phyloP scores from a whole-genome alignment of 2,329 filamentous ascomycete species.

The Drechslera avenae region DNA sequence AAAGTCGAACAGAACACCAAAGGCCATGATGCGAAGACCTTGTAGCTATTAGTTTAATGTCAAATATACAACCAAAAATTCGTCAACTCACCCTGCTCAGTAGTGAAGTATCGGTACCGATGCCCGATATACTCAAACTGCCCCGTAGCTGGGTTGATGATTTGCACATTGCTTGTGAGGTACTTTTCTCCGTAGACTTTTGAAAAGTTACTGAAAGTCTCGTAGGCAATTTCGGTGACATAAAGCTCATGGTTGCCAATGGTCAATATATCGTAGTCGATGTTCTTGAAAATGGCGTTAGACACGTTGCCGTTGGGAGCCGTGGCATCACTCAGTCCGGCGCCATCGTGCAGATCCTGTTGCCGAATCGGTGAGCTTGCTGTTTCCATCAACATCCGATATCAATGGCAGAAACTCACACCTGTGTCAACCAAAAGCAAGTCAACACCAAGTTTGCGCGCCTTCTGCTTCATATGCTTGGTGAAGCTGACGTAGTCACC shows the following conservation, averaged over 20 bases:
- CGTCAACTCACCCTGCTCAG: conserved; percentile 47
- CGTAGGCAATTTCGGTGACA: conserved; percentile 64
- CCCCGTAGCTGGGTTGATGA: conserved; percentile 51
- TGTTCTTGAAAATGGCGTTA: conserved; percentile 58
- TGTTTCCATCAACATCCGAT: not conserved
- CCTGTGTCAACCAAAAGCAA: conserved; percentile 66
- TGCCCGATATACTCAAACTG: conserved; percentile 54
- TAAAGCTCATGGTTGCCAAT: conserved; percentile 71
- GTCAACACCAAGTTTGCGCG: conserved; percentile 62
- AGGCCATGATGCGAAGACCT: conserved; percentile 59
- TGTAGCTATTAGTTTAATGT: not conserved
- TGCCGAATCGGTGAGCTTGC: not conserved
- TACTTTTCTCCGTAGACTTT: conserved; percentile 62
- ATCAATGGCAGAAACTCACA: conserved; percentile 26
- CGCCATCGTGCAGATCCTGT: conserved; percentile 69
- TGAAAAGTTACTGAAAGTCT: conserved; percentile 65
- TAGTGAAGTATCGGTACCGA: conserved; percentile 58
- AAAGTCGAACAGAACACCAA: conserved; percentile 58
- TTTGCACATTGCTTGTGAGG: conserved; percentile 60
- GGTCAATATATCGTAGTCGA: conserved; percentile 61
- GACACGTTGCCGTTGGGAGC: conserved; percentile 61
- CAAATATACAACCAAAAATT: not conserved
- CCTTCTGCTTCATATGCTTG: conserved; percentile 64
- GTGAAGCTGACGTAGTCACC: conserved; percentile 68
- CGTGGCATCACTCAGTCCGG: conserved; percentile 66